Base-by-base conservation (phyloP, 2,329 filamentous ascomycete genomes). In the Stemphylium beticola region DNA sequence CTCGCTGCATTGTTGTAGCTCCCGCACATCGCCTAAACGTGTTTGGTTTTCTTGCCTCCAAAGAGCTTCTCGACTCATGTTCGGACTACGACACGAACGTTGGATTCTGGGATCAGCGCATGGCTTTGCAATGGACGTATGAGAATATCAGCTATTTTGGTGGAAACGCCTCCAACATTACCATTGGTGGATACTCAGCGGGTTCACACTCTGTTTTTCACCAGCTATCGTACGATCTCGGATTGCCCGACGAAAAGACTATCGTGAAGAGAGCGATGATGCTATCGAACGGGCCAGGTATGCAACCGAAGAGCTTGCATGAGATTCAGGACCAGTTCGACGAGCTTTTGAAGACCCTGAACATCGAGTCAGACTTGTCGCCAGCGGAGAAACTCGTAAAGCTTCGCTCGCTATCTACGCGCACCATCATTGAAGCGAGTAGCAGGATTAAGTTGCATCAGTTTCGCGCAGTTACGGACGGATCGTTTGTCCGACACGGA, bases 61-160 rank as follows among this genome's bases (percentile, higher is more conserved):
- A 71, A 2, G 81, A 85, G 57, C 61, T 85, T 3, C 65, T 74
- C 1, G 76, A 79, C 31, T 72, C 74, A 0, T 65, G 57, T 32
- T 24, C 54, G 1, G 66, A 68, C 18, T 66, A 58, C 24, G 68
- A 74, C 2, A 78, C 79, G 1, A 85, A 85, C 51, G 72, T 80
- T 24, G 83, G 83, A 3, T 84, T 85, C 69, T 85, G 82, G 82
- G 83, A 85, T 53, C 83, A 85, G 59, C 74, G 83, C 10, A 62
- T 80, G 20, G 83, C 83, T 2, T 70, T 85, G 7, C 81, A 85
- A 65, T 85, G 83, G 83, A 83, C 81, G 5, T 75, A 76, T 55
- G 78, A 81, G 48, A 81, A 83, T 52, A 78, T 83, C 47, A 70
- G 62, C 31, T 76, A 78, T n/a, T 84, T 85, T 54, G 80, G 80